Percentiles rank a stretch among this genome's conserved stretches.
Evolutionary conservation across 371 early-diverging fungal genomes (phyloP).

Genomic region (Mortierella sp.): DNA sequence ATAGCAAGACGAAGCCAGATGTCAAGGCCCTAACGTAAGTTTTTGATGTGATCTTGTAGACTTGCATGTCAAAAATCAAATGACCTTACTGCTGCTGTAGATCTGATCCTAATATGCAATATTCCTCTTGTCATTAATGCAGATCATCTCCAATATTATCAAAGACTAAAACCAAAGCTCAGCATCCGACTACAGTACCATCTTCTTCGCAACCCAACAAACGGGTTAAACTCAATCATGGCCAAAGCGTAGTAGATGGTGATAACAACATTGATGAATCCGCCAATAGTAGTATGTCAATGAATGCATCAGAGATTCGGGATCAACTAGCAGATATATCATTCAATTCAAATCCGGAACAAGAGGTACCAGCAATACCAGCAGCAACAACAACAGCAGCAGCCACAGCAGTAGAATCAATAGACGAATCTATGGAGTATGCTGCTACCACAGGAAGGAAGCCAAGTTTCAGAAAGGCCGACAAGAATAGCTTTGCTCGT

Average conservation of each 20-base stretch:
- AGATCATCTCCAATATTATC: constrained; percentile 1
- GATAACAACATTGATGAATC: not conserved
- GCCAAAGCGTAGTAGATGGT: not conserved
- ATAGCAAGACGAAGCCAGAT: constrained; percentile 24
- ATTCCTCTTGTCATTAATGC: not conserved
- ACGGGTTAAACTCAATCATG: constrained; percentile 18
- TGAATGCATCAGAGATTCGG: not conserved
- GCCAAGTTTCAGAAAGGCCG: constrained; percentile 57
- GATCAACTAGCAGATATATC: not conserved
- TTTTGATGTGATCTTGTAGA: not conserved
- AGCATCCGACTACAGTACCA: not conserved
- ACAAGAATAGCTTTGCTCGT: constrained; percentile 38
- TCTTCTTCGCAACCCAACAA: constrained; percentile 2
- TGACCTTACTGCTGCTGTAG: too few species aligned
- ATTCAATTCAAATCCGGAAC: not conserved
- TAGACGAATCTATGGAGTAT: not conserved
- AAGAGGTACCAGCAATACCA: not conserved
- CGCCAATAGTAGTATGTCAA: not conserved
- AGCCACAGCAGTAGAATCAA: not conserved
- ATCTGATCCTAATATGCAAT: not conserved
- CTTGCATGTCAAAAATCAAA: not conserved
- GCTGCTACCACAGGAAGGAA: constrained; percentile 43
- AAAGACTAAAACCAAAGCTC: constrained; percentile 3
- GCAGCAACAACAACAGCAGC: not conserved
- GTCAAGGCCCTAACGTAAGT: constrained; percentile 11